These are phyloP conservation scores for Irpex rosettiformis DNA, from an alignment of 1,284 basidiomycete genomes.

Conservation along the genomic window DNA sequence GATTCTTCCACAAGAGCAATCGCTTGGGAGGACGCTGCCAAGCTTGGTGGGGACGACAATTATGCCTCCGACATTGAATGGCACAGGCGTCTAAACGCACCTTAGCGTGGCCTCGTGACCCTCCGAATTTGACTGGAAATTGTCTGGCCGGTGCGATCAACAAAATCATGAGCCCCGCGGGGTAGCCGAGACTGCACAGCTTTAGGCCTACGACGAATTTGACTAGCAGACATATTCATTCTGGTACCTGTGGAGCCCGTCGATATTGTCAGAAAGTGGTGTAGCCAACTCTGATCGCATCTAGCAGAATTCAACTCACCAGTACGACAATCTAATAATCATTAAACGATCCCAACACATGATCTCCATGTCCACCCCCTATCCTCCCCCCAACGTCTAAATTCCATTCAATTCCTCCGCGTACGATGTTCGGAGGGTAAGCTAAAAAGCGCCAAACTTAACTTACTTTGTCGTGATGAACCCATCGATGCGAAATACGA, in stretches of 20 bases:
- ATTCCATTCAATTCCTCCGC: not conserved
- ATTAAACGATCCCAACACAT: not conserved
- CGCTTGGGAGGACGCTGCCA: not conserved
- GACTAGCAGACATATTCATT: not conserved
- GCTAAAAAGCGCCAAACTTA: not conserved
- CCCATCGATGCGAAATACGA: not conserved
- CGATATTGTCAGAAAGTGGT: not conserved
- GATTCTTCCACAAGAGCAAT: not conserved
- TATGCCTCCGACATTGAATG: not conserved
- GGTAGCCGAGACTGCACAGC: not conserved
- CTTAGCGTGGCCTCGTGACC: not conserved
- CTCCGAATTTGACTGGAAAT: not conserved
- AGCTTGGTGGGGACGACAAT: not conserved
- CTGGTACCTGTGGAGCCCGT: not conserved
- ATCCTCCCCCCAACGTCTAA: not conserved
- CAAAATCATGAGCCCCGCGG: not conserved
- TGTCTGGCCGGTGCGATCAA: not conserved
- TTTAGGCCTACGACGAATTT: not conserved
- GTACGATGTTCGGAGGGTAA: too few species aligned
- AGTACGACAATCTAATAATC: not conserved
- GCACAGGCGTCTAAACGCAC: not conserved
- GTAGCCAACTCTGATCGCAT: not conserved
- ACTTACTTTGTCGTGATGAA: not conserved
- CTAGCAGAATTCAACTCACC: not conserved
- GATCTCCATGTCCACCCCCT: not conserved